Conservation (phyloP, 805 yeast species). For the Kuraishia floccosa region DNA sequence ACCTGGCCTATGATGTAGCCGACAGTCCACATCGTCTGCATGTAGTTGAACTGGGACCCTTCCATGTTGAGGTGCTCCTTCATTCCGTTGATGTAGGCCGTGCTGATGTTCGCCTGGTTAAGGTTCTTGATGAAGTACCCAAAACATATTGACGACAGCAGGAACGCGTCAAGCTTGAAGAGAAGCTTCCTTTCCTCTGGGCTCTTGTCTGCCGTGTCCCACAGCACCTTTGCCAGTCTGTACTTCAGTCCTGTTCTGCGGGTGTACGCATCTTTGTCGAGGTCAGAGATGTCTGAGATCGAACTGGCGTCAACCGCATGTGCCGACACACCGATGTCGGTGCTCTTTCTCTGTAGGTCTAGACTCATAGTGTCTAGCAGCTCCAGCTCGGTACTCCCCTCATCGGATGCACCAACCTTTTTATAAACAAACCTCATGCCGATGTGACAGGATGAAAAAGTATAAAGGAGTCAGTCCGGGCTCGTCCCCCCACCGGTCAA, state of each 20-base stretch:
- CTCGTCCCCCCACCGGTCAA: too few species aligned
- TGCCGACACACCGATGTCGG: too few species aligned
- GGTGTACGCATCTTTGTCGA: too few species aligned
- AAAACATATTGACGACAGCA: constrained; percentile 19
- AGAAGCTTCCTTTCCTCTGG: constrained; percentile 23
- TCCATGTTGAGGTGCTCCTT: constrained; percentile 40
- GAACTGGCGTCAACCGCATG: too few species aligned
- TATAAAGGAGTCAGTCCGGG: too few species aligned
- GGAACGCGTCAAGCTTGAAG: constrained; percentile 22
- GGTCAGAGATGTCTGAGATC: too few species aligned
- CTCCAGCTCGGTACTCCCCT: too few species aligned
- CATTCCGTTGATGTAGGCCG: constrained; percentile 61
- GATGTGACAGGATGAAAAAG: too few species aligned
- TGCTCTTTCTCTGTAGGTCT: too few species aligned
- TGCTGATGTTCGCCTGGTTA: constrained; percentile 32
- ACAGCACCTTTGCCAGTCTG: constrained; percentile 4
- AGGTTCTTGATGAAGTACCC: constrained; percentile 6
- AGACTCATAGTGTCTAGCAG: too few species aligned
- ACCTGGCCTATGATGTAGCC: constrained; percentile 42
- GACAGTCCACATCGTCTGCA: constrained; percentile 32
- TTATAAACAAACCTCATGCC: too few species aligned
- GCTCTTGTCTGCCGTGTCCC: constrained; percentile 27
- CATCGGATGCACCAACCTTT: too few species aligned
- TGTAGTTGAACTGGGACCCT: constrained; percentile 41
- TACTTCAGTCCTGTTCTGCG: background rate